Base-by-base conservation (phyloP, 2,329 filamentous ascomycete species). In the Aspergillus floridensis region DNA sequence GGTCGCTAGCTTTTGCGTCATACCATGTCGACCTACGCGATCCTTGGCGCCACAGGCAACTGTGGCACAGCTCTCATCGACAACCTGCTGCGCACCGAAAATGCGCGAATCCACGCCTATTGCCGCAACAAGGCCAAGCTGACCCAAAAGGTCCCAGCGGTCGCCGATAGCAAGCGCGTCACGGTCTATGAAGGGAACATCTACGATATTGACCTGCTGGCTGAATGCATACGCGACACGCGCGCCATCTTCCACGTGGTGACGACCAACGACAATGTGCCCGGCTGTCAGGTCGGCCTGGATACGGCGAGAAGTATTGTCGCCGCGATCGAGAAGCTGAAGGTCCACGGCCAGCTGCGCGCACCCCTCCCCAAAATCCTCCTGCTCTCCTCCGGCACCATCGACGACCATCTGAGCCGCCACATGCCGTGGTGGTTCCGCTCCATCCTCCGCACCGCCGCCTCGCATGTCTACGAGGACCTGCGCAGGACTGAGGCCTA, bases 1-100 rank as follows among this genome's bases (percentile, higher is more conserved):
- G 4, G 11, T 14, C 32, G 5, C 32, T 16, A 35, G 6, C 4
- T 3, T 16, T 1, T 12, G 5, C 2, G 11, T 35, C 32, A 29
- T 12, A 46, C 19, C 49, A 61, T 61, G 59, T 12, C 65, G n/a
- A 73, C 63, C 14, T 80, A 77, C 61, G 78, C 78, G 4, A 64
- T 80, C 10, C 64, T 80, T 1, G 78, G 78, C 7, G 60, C 66
- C 21, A 82, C 79, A 1, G 81, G 80, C 6, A 81, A 79, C 61
- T 76, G 72, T 46, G 81, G 80, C 55, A 70, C 63, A 1, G 73
- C 77, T 2, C 68, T 82, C 29, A 71, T 83, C 41, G 50, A 74
- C 22, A 70, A 70, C 41, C 71, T 82, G 1, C 71, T 81, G 4
- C 53, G 69, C 11, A 54, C 56, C 0, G 69, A 74, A 0, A 38